Evolutionary conservation across 2,329 filamentous ascomycete genomes (phyloP).

Genomic region (Chaetomium sp.): DNA sequence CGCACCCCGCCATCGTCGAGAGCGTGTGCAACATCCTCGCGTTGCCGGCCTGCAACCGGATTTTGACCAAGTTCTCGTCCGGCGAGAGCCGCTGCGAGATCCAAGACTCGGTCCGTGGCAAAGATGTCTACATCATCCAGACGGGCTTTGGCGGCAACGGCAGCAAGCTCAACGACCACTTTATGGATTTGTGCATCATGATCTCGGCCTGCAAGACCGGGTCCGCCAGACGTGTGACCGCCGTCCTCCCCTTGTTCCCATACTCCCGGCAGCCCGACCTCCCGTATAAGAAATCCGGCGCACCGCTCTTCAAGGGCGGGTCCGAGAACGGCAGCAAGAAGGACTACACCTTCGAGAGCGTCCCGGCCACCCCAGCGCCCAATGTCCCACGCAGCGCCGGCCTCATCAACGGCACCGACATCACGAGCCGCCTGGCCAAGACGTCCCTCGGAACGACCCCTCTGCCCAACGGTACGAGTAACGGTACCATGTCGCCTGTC

Average conservation of each 20-base stretch:
- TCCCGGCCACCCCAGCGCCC: conserved; percentile 76
- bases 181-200: conserved; percentile 95
- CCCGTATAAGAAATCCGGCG: conserved; percentile 92
- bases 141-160: conserved; percentile 56
- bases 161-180: conserved; percentile 89
- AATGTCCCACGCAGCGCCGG: conserved; percentile 61
- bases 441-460: conserved; percentile 32
- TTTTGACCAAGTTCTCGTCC: conserved; percentile 85
- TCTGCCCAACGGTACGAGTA: conserved; percentile 42
- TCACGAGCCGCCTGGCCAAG: conserved; percentile 69
- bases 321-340: conserved; percentile 40
- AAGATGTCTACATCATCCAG: conserved; percentile 98
- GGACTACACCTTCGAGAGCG: conserved; percentile 85
- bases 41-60: conserved; percentile 73
- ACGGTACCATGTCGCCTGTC: conserved; percentile 29
- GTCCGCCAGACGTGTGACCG: conserved; percentile 87
- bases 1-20: conserved; percentile 81
- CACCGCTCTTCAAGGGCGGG: conserved; percentile 70
- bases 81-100: conserved; percentile 95
- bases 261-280: conserved; percentile 95
- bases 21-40: conserved; percentile 84
- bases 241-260: conserved; percentile 89
- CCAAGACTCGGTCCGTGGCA: conserved; percentile 90
- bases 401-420: conserved; percentile 60
- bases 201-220: conserved; percentile 87